A percentile compares a stretch with the other conserved stretches of the same genome.
Conservation (phyloP, 768 basidiomycete species). For the Phlegmacium glaucopus region DNA sequence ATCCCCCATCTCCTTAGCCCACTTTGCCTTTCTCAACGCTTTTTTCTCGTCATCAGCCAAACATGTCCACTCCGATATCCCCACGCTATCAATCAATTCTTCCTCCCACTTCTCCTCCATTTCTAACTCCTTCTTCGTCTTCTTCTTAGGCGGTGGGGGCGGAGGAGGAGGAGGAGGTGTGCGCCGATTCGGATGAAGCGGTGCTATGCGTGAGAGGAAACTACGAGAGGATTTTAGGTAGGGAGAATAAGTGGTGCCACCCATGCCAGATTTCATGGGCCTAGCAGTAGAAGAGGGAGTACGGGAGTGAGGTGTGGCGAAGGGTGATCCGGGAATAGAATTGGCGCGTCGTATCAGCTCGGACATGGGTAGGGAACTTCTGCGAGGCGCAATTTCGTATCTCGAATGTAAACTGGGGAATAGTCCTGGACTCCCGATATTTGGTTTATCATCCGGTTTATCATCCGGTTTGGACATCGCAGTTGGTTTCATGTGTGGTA, state of each 20-base stretch:
- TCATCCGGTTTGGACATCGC: conserved; percentile 8
- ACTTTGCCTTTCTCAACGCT: conserved; percentile 54
- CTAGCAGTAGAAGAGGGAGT: conserved; percentile 11
- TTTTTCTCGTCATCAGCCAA: conserved; percentile 49
- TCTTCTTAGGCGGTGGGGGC: conserved; percentile 67
- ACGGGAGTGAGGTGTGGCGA: conserved; percentile 29
- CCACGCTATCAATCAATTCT: conserved; percentile 69
- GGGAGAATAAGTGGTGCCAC: conserved; percentile 50
- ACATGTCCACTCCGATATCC: conserved; percentile 53
- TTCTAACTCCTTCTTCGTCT: conserved; percentile 76
- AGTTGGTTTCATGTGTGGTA: conserved; percentile 6
- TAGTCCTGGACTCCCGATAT: conserved; percentile 16
- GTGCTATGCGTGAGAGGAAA: conserved; percentile 65
- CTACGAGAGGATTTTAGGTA: conserved; percentile 62
- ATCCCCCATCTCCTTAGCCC: conserved; percentile 58
- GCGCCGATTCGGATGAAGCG: conserved; percentile 69
- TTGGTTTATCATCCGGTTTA: conserved; percentile 9
- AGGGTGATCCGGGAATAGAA: conserved; percentile 63
- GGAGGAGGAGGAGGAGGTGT: conserved; percentile 74
- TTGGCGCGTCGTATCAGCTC: conserved; percentile 74
- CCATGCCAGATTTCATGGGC: conserved; percentile 12
- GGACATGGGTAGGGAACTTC: conserved; percentile 60
- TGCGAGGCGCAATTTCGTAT: conserved; percentile 47
- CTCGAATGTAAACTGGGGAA: conserved; percentile 26
- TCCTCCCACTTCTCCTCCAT: conserved; percentile 79